A percentile compares a stretch with the other conserved stretches of the same genome.
Evolutionary conservation across 108 stramenopile genomes (phyloP).

Genomic region (Schizochytrium sp.): DNA sequence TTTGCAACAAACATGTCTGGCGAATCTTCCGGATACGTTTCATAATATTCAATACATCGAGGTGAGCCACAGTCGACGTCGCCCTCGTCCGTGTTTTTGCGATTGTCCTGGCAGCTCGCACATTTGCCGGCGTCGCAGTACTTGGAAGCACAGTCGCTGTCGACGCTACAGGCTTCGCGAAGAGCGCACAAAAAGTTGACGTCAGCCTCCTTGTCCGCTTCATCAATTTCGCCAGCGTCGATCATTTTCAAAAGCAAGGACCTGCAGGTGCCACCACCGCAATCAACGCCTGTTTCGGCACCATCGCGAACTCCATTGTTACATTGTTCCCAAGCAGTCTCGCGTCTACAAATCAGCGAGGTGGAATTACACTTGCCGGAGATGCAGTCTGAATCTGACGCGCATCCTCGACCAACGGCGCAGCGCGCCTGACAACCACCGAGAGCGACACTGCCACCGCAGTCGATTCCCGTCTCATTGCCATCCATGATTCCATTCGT

Average conservation of each 20-base stretch:
- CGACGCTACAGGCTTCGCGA: background rate
- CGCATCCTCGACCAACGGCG: background rate
- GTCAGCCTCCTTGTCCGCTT: background rate
- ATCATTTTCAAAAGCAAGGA: background rate
- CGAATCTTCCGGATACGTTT: background rate
- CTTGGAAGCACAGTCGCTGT: background rate
- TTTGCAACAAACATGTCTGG: background rate
- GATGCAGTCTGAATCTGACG: background rate
- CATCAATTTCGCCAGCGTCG: background rate
- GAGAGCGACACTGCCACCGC: background rate
- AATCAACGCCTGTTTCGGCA: background rate
- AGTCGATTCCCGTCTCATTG: background rate
- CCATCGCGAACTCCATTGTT: background rate
- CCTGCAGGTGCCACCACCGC: background rate
- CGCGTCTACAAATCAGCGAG: background rate
- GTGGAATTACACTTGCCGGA: background rate
- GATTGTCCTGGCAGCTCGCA: background rate
- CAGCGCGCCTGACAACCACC: background rate
- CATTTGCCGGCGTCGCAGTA: background rate
- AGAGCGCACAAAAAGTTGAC: background rate
- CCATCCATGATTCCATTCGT: background rate
- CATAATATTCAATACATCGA: background rate
- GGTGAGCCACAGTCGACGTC: conserved; percentile 6
- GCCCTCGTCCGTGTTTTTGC: background rate
- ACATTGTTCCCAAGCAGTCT: background rate